Base-by-base conservation (phyloP, 1,139 yeast genomes). In the Suhomyces coccinellae region DNA sequence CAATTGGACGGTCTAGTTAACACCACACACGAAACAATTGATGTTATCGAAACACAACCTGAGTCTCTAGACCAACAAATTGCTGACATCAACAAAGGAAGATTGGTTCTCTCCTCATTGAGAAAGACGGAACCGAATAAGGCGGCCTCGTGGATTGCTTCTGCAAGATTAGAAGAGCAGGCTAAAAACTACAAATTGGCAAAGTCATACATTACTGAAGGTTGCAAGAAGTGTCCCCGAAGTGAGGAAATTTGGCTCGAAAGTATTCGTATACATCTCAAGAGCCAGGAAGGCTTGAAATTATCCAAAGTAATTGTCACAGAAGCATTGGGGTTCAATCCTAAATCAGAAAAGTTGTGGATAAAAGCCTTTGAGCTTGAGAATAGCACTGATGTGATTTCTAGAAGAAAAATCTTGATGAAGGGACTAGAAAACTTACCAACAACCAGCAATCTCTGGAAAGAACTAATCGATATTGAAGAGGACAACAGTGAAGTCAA, bases 111-210 rank as follows among this genome's bases (percentile, higher is more conserved):
- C 40, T 69, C 79, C 9, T 84, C 95, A 2, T 75, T 87, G 47
- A 73, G 95, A 29, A 82, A 79, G 52, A 70, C 90, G 0, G 85
- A 87, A 54, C 97, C 98, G 0, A 65, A 70, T 37, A 85, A 83
- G 47, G 78, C 96, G 0, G 79, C 80, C 41, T 88, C 89, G 11
- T 93, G 97, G 97, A 87, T 93, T 26, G 89, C 95, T 0, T 80
- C 91, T 32, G 95, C 97, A 0, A 66, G 90, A 40, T 62, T 90
- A 10, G 98, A 93, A 59, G 86, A 82, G 50, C 79, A 77, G 41
- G 85, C 84, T 1, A 73, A 74, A 34, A 82, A 82, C 44, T 70
- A 71, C 47, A 67, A 67, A 6, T 66, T 67, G 22, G 97, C 99
- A 0, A 76, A 78, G 48, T 66, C 67, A 31, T 53, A 86, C 11